Evolutionary conservation across 257 asterid genomes (phyloP).

Genomic region (Solanum ossicruentum): DNA sequence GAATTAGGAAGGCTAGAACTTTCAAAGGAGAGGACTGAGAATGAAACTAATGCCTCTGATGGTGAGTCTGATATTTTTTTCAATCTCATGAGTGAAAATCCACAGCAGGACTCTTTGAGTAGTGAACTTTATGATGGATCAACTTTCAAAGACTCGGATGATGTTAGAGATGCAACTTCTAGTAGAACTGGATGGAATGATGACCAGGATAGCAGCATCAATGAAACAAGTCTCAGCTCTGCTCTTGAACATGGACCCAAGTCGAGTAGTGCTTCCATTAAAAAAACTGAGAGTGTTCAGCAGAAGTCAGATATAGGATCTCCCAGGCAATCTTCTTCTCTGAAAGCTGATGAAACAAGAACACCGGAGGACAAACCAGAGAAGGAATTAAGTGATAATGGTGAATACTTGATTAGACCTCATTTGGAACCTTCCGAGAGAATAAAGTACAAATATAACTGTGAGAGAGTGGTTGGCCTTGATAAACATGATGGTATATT

Average conservation of each 20-base stretch:
- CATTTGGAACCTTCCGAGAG: conserved; percentile 74
- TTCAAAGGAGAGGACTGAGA: conserved; percentile 56
- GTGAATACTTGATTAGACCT: conserved; percentile 95
- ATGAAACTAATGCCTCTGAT: conserved; percentile 40
- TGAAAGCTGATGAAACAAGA: conserved; percentile 52
- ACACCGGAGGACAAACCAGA: conserved; percentile 61
- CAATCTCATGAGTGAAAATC: conserved; percentile 47
- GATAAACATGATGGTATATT: conserved; percentile 97
- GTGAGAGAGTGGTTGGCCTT: conserved; percentile 97
- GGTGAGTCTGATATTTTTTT: conserved; percentile 41
- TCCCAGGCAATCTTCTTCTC: conserved; percentile 53
- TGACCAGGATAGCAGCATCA: conserved; percentile 75
- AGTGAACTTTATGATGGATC: conserved; percentile 59
- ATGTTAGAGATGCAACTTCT: conserved; percentile 53
- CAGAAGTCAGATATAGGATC: conserved; percentile 80
- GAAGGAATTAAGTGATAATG: conserved; percentile 83
- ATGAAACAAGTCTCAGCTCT: conserved; percentile 84
- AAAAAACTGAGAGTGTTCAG: conserved; percentile 55
- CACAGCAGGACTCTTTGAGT: conserved; percentile 46
- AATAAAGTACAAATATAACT: conserved; percentile 81
- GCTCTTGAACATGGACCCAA: conserved; percentile 79
- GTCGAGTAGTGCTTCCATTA: conserved; percentile 65
- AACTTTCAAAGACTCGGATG: conserved; percentile 59
- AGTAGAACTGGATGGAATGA: conserved; percentile 86
- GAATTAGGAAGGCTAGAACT: conserved; percentile 49